A percentile compares a stretch with the other conserved stretches of the same genome.
Conservation (phyloP, 73 alveolate genomes). For the Tetrahymena malaccensis region DNA sequence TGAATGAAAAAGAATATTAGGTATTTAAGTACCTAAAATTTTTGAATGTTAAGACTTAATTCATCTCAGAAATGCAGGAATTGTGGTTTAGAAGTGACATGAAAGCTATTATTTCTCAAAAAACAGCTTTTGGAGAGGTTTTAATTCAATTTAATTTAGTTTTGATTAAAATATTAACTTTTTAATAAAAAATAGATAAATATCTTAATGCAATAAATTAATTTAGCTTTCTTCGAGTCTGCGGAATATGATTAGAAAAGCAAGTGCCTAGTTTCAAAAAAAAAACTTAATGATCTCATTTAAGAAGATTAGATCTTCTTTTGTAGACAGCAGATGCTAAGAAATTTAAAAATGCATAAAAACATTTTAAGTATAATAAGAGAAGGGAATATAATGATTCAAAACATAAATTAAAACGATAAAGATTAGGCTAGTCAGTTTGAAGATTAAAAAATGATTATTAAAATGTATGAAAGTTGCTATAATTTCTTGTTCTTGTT, state of each 20-base stretch:
- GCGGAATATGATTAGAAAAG: not conserved
- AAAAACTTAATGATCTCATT: not conserved
- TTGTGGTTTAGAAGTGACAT: not conserved
- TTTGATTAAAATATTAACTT: not conserved
- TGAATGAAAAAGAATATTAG: not conserved
- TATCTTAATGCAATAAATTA: not conserved
- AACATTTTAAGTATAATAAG: not conserved
- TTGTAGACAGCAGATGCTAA: not conserved
- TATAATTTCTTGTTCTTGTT: not conserved
- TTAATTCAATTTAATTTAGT: not conserved
- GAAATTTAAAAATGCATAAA: not conserved
- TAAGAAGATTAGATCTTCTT: not conserved
- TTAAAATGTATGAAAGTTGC: not conserved
- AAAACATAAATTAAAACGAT: not conserved
- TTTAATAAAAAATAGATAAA: not conserved
- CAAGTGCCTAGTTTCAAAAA: not conserved
- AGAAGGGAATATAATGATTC: not conserved
- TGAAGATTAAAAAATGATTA: not conserved
- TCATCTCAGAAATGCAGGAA: not conserved
- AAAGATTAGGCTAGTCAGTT: not conserved
- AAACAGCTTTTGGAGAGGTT: not conserved
- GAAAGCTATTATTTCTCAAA: not conserved
- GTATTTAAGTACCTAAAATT: not conserved
- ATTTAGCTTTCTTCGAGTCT: not conserved
- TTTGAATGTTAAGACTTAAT: not conserved